phyloP scores from a whole-genome alignment of 2,329 filamentous ascomycete species.

The Aspergillus luchuensis region DNA sequence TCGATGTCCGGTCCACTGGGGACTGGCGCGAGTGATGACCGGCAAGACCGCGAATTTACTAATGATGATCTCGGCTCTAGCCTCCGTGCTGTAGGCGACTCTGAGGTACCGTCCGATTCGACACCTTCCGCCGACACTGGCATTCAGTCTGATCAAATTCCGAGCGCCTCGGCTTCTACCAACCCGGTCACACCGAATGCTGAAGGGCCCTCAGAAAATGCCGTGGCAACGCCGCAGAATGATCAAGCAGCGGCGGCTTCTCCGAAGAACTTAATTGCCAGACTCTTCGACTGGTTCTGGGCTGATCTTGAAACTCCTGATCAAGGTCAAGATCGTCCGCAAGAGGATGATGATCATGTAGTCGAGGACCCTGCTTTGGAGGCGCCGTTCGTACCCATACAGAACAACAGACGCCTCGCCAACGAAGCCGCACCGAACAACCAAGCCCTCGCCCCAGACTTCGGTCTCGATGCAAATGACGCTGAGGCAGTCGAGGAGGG shows the following conservation, averaged over 20 bases:
- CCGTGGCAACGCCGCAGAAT: slow-evolving; percentile 1
- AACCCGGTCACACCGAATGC: not conserved
- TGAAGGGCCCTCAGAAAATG: slow-evolving; percentile 4
- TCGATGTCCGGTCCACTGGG: not conserved
- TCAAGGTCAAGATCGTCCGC: slow-evolving; percentile 43
- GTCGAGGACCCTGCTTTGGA: slow-evolving; percentile 62
- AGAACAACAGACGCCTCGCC: slow-evolving; percentile 46
- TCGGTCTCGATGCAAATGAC: slow-evolving; percentile 66
- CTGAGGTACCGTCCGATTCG: not conserved
- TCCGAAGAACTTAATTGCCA: slow-evolving; percentile 28
- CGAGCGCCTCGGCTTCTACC: not conserved
- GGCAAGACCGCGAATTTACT: not conserved
- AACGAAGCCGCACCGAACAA: slow-evolving; percentile 30
- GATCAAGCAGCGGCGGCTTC: slow-evolving; percentile 18
- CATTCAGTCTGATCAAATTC: not conserved
- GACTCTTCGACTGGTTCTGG: slow-evolving; percentile 49
- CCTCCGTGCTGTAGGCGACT: not conserved
- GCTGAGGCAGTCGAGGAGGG: slow-evolving; percentile 65
- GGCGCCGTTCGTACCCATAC: slow-evolving; percentile 61
- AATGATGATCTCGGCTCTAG: not conserved
- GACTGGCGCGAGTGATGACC: not conserved
- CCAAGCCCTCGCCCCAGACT: slow-evolving; percentile 49
- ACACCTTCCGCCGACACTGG: not conserved
- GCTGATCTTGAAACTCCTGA: slow-evolving; percentile 38
- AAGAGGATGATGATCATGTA: slow-evolving; percentile 60